Evolutionary conservation across 768 basidiomycete species (phyloP).

Genomic region (Goffeauzyma gilvescens): DNA sequence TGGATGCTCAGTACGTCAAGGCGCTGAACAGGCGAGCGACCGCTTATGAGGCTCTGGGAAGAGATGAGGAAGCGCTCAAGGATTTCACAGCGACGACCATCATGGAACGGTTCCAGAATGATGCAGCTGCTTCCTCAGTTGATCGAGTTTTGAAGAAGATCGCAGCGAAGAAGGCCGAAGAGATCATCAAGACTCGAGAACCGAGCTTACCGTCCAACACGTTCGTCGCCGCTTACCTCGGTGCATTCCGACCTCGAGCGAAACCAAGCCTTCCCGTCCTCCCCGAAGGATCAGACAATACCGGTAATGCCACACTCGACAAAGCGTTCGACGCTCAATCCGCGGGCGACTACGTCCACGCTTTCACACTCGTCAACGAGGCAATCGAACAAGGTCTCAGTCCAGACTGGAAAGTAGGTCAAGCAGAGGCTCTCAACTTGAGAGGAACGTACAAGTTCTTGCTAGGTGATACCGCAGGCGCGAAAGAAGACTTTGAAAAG

Average conservation of each 20-base stretch:
- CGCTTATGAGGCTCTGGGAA: conserved; percentile 58
- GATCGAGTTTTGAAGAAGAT: conserved; percentile 83
- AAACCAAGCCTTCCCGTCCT: conserved; percentile 53
- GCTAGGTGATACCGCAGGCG: conserved; percentile 58
- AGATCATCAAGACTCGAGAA: conserved; percentile 59
- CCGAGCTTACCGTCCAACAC: conserved; percentile 69
- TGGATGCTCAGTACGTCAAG: conserved; percentile 68
- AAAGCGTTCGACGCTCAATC: conserved; percentile 65
- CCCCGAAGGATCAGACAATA: conserved; percentile 37
- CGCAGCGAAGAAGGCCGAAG: conserved; percentile 49
- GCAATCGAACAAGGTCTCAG: conserved; percentile 72
- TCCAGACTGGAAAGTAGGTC: conserved; percentile 41
- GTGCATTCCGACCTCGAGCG: conserved; percentile 75
- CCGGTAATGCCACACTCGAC: conserved; percentile 62
- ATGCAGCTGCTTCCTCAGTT: conserved; percentile 54
- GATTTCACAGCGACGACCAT: conserved; percentile 96
- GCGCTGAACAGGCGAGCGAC: conserved; percentile 65
- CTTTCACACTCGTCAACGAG: conserved; percentile 61
- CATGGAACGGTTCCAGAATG: conserved; percentile 76
- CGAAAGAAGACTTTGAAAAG: conserved; percentile 63
- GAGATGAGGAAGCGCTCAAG: conserved; percentile 56
- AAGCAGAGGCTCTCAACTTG: conserved; percentile 76
- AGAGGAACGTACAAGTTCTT: conserved; percentile 98
- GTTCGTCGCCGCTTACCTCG: conserved; percentile 87
- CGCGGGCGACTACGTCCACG: conserved; percentile 66